Percentiles rank a stretch among this genome's conserved stretches.
Conservation (phyloP, 768 basidiomycete genomes). For the Coprinopsis sp. region DNA sequence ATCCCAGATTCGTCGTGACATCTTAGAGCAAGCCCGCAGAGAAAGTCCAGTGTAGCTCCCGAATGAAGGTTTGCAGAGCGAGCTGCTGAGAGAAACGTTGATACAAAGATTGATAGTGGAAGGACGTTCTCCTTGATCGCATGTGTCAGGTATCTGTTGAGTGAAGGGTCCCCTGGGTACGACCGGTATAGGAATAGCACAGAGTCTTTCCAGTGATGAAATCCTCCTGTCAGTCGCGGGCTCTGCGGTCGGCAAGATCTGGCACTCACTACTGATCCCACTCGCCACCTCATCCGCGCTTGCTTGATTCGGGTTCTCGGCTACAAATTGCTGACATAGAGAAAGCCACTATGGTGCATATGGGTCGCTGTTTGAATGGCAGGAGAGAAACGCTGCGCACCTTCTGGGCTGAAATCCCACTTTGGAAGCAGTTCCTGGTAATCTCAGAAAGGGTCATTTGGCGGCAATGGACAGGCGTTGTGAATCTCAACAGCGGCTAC, state of each 20-base stretch:
- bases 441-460: conserved; percentile 65
- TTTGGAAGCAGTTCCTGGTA: conserved; percentile 71
- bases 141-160: conserved; percentile 60
- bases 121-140: conserved; percentile 55
- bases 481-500: too few species aligned
- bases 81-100: conserved; percentile 63
- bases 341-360: conserved; percentile 53
- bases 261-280: conserved; percentile 7
- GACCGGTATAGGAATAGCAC: conserved; percentile 61
- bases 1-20: conserved; percentile 56
- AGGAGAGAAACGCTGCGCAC: conserved; percentile 27
- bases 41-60: conserved; percentile 61
- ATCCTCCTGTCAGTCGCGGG: neutral
- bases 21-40: conserved; percentile 64
- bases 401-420: conserved; percentile 59
- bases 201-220: conserved; percentile 44
- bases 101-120: conserved; percentile 54
- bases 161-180: conserved; percentile 64
- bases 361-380: conserved; percentile 6
- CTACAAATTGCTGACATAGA: conserved; percentile 57
- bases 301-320: conserved; percentile 40
- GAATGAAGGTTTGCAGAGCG: conserved; percentile 61
- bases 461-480: too few species aligned
- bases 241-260: neutral
- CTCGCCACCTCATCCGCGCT: conserved; percentile 43